phyloP scores from a whole-genome alignment of 306 rosid genomes.

The Oxytropis ochrocephala region DNA sequence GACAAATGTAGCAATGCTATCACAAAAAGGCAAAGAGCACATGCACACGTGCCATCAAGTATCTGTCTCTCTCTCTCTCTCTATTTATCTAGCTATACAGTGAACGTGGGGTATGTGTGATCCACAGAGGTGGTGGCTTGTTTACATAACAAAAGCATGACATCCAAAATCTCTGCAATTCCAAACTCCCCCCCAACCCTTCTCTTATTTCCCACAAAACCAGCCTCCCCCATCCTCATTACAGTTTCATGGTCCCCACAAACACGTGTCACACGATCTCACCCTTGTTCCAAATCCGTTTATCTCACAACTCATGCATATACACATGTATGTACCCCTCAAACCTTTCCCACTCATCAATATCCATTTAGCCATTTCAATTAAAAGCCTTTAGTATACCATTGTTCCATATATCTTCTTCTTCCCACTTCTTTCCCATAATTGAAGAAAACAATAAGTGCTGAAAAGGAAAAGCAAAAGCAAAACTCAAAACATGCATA shows the following conservation, averaged over 20 bases:
- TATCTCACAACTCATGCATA: not conserved
- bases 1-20: not conserved
- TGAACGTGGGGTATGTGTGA: conserved; percentile 18
- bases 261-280: conserved; percentile 16
- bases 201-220: conserved; percentile 15
- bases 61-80: not conserved
- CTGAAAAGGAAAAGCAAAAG: not conserved
- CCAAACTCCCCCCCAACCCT: conserved; percentile 23
- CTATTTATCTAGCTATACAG: not conserved
- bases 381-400: not conserved
- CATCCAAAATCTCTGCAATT: conserved; percentile 24
- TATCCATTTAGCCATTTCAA: not conserved
- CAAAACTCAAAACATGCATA: not conserved
- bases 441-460: not conserved
- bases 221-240: conserved; percentile 13
- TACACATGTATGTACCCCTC: too few species aligned
- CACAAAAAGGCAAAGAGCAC: not conserved
- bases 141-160: conserved; percentile 39
- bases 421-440: not conserved
- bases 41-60: conserved; percentile 15
- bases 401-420: not conserved
- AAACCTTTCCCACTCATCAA: not conserved
- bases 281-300: not conserved
- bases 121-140: not conserved
- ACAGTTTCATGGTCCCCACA: conserved; percentile 21